These are phyloP conservation scores for thale cress (Arabidopsis thaliana) DNA, from an alignment of 345 rosid species.

Conservation along the genomic window DNA sequence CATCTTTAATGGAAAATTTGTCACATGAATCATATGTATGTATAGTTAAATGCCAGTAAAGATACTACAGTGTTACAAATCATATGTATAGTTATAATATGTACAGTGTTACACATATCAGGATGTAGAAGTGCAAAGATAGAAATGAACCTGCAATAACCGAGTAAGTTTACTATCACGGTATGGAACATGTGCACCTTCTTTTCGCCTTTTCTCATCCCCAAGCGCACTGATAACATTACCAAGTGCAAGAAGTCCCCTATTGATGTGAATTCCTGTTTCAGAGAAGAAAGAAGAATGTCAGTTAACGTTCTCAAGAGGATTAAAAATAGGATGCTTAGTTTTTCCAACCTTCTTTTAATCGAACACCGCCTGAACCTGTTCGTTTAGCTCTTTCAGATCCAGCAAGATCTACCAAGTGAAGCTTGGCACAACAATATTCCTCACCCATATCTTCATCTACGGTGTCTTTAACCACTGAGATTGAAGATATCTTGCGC, in stretches of 20 bases:
- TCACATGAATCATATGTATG: conserved; percentile 21
- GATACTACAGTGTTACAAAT: conserved; percentile 2
- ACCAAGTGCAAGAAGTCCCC: conserved; percentile 90
- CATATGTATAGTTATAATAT: background rate
- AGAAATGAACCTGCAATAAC: conserved; percentile 65
- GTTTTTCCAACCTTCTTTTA: conserved; percentile 70
- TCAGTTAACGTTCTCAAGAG: conserved; percentile 12
- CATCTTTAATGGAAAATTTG: background rate
- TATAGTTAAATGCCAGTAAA: background rate
- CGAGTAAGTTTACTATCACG: conserved; percentile 90
- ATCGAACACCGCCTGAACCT: conserved; percentile 77
- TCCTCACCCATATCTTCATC: conserved; percentile 72
- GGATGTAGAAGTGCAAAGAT: conserved; percentile 32
- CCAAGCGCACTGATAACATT: conserved; percentile 90
- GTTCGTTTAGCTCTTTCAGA: conserved; percentile 90
- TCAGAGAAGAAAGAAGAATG: conserved; percentile 33
- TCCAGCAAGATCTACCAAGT: conserved; percentile 90
- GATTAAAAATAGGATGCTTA: conserved; percentile 28
- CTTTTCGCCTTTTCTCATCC: conserved; percentile 84
- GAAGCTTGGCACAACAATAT: conserved; percentile 79
- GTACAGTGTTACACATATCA: background rate
- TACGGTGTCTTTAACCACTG: conserved; percentile 50
- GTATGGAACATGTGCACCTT: conserved; percentile 82
- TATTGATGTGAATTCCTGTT: conserved; percentile 79
- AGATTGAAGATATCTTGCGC: conserved; percentile 57